Conservation (phyloP, 176 grass and related monocot species). For the Lolium multiflorum region DNA sequence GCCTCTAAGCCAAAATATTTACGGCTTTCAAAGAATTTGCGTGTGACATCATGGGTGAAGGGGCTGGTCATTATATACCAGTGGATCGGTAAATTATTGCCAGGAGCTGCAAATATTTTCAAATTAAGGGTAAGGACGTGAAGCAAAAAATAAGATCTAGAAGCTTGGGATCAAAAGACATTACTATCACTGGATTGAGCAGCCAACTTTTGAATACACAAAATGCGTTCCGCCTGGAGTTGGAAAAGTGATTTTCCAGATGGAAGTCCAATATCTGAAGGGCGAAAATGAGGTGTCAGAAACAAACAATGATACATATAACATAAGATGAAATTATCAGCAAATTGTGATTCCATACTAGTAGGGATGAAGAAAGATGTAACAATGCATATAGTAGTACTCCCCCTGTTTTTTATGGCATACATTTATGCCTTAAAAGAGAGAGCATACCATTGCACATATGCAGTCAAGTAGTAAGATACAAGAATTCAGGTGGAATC, state of each 20-base stretch:
- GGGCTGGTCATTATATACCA: constrained; percentile 99
- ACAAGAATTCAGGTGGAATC: constrained; percentile 34
- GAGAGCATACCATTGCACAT: not conserved
- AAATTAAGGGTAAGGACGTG: constrained; percentile 24
- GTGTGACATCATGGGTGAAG: constrained; percentile 83
- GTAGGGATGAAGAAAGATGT: not conserved
- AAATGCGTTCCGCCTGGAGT: constrained; percentile 93
- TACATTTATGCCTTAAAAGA: not conserved
- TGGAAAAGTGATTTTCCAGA: constrained; percentile 99
- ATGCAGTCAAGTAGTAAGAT: constrained; percentile 11
- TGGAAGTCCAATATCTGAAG: constrained; percentile 87
- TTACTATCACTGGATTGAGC: constrained; percentile 91
- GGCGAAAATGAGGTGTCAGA: constrained; percentile 5
- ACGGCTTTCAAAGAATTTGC: constrained; percentile 84
- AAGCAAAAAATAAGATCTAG: constrained; percentile 16
- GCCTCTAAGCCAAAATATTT: constrained; percentile 96
- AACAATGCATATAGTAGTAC: not conserved
- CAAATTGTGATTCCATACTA: not conserved
- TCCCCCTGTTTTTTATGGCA: not conserved
- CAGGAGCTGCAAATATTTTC: constrained; percentile 57
- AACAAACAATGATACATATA: not conserved
- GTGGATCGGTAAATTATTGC: constrained; percentile 65
- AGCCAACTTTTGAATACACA: constrained; percentile 90
- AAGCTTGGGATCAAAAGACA: constrained; percentile 5
- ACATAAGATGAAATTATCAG: constrained; percentile 17